Base-by-base conservation (phyloP, 2,329 filamentous ascomycete species). In the Fusarium pseudocircinatum region DNA sequence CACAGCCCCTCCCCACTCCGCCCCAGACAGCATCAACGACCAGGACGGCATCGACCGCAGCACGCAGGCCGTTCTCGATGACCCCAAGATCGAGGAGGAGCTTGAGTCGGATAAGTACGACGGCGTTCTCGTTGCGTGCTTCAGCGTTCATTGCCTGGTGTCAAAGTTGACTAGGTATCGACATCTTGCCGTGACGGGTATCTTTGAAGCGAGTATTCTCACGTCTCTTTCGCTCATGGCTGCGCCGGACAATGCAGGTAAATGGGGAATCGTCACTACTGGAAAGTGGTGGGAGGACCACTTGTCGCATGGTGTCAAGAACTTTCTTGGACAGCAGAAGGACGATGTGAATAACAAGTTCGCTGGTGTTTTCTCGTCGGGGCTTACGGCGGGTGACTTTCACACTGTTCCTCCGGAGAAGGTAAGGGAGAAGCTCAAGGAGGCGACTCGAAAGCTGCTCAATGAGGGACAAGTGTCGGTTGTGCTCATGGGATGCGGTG, bases 261-360 rank as follows among this genome's bases (percentile, higher is more conserved):
- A 83, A 52, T 98, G 96, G 85, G 96, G 95, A 5, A 96, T 98
- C 71, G 92, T 98, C 10, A 96, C 93, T 10, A 98, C 96, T 0
- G 95, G 95, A 0, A 89, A 89, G 63, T 93, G 93, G 72, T 98
- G 95, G 96, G 92, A 96, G 78, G 81, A 85, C 0, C 91, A 96
- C 40, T 84, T 98, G 18, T 85, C 84, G 0, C 83, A 87, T 1
- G 95, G 93, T 0, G 92, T 96, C 0, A 83, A 83, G 5, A 80
- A 82, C 0, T 91, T 94, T 71, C 81, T 97, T 0, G 93, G 92
- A 1, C 79, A 83, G 9, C 78, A 81, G 1, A 75, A 75, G 0
- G 79, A 79, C 4, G 79, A 78, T 1, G 72, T 28, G 10, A 85
- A 82, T 60, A 57, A 70, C 67, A 87, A 87, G 52, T 97, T 97